These are phyloP conservation scores for Thelonectria blattea DNA, from an alignment of 2,329 filamentous ascomycete genomes.

Conservation along the genomic window DNA sequence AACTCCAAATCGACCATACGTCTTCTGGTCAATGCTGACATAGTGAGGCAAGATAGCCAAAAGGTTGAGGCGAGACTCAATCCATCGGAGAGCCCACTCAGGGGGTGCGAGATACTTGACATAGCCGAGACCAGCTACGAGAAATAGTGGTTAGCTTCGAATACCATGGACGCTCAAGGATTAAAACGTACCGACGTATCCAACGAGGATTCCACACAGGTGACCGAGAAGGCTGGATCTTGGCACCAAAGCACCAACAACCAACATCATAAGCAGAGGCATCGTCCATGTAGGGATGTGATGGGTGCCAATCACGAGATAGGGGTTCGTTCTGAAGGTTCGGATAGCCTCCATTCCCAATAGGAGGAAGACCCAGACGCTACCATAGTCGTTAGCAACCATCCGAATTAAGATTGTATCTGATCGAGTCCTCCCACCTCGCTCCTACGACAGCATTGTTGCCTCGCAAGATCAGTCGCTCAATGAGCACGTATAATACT, in stretches of 20 bases:
- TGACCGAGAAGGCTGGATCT: conserved; percentile 87
- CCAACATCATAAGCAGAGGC: conserved; percentile 76
- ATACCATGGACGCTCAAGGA: neutral
- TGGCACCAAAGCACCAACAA: conserved; percentile 78
- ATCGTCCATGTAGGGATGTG: conserved; percentile 92
- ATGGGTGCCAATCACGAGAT: conserved; percentile 67
- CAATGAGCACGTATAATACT: conserved; percentile 78
- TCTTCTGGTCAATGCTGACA: conserved; percentile 94
- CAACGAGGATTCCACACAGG: conserved; percentile 79
- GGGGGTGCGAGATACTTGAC: conserved; percentile 89
- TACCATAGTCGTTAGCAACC: conserved; percentile 44
- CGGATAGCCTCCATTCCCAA: conserved; percentile 85
- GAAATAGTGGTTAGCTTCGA: conserved; percentile 18
- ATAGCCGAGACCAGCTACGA: conserved; percentile 79
- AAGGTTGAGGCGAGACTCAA: conserved; percentile 87
- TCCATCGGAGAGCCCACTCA: conserved; percentile 84
- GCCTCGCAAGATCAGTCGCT: conserved; percentile 72
- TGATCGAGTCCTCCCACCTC: conserved; percentile 62
- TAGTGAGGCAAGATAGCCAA: conserved; percentile 87
- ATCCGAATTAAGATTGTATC: too few relatives aligned
- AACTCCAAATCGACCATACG: conserved; percentile 89
- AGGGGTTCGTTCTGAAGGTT: conserved; percentile 81
- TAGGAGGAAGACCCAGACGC: conserved; percentile 91
- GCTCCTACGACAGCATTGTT: conserved; percentile 82
- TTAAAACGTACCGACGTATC: conserved; percentile 76